Evolutionary conservation across 1,284 basidiomycete genomes (phyloP), one percentile per base, ranked within the genome.

Genomic region (Ustilago sp.): DNA sequence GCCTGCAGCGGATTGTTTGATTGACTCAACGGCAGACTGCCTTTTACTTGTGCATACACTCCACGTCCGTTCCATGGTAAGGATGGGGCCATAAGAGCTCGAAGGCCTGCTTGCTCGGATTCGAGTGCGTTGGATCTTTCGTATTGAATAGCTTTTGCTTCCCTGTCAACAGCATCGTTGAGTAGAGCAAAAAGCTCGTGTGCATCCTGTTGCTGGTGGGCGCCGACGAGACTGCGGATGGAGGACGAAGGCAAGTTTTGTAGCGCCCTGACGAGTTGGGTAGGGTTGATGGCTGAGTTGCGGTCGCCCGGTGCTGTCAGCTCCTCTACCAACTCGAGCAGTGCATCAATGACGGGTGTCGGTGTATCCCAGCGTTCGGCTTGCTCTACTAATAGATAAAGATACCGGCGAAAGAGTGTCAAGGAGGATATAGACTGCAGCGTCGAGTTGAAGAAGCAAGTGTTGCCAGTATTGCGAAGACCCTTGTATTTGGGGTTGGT

Each of bases 161-260:
- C 84, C 8, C 70, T 68, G 36, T 81, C 77, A 28, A 86, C 67
- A 1, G 83, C 81, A n/a, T 77, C 69, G 43, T 79, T 70, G 38
- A 86, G 77, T 4, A 86, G 74, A 1, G 83, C 77, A 53, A 82
- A 80, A 15, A 86, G 77, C 63, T 86, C 84, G 54, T 86, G 84
- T 1, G 84, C 83, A 48, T 86, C 84, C 51, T 86, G 84, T 57
- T 86, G 84, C 68, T 84, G 82, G 23, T 85, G 84, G 5, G 84
- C 84, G 0, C 71, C 74, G 3, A 84, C 63, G 15, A 86, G 75
- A 11, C 80, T 75, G 8, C 83, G 70, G 15, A 82, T 68, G 0
- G 81, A 81, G 1, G 78, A 77, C 0, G 74, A 75, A 17, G 73
- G 73, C 36, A 80, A 61, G 15, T 64, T 62, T 13, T 75, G 59